Conservation (phyloP, 768 basidiomycete genomes). For the Leccinum olivaceopallidum region DNA sequence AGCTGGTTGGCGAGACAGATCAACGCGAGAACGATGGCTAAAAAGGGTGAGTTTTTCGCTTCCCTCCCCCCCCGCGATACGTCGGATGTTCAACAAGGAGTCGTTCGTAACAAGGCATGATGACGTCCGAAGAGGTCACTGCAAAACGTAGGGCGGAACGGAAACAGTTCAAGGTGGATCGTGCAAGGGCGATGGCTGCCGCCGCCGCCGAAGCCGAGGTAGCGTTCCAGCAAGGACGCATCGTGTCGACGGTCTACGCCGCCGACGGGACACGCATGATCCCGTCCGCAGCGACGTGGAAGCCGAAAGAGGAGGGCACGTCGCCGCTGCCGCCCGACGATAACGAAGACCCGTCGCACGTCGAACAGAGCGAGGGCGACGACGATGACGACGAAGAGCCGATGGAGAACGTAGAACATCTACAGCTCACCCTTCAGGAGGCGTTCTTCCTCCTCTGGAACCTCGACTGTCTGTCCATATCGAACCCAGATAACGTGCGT, state of each 20-base stretch:
- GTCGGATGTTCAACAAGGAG: not conserved
- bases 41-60: slow-evolving; percentile 47
- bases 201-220: slow-evolving; percentile 79
- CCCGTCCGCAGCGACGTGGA: slow-evolving; percentile 83
- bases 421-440: slow-evolving; percentile 87
- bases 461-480: slow-evolving; percentile 76
- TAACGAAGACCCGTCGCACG: slow-evolving; percentile 15
- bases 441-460: slow-evolving; percentile 88
- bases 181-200: slow-evolving; percentile 83
- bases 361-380: slow-evolving; percentile 24
- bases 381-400: slow-evolving; percentile 45
- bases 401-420: slow-evolving; percentile 79
- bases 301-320: slow-evolving; percentile 40
- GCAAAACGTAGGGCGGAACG: slow-evolving; percentile 86
- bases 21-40: slow-evolving; percentile 53
- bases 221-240: slow-evolving; percentile 70
- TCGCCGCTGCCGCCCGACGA: not conserved
- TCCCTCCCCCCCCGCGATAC: not conserved
- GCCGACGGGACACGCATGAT: slow-evolving; percentile 48
- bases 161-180: slow-evolving; percentile 89
- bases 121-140: slow-evolving; percentile 91
- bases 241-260: slow-evolving; percentile 59
- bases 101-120: slow-evolving; percentile 13
- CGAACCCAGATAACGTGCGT: slow-evolving; percentile 65
- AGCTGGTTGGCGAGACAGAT: slow-evolving; percentile 85